Evolutionary conservation across 2,329 filamentous ascomycete species (phyloP), one percentile per base, ranked within the genome.

Genomic region (Colletotrichum incanum): DNA sequence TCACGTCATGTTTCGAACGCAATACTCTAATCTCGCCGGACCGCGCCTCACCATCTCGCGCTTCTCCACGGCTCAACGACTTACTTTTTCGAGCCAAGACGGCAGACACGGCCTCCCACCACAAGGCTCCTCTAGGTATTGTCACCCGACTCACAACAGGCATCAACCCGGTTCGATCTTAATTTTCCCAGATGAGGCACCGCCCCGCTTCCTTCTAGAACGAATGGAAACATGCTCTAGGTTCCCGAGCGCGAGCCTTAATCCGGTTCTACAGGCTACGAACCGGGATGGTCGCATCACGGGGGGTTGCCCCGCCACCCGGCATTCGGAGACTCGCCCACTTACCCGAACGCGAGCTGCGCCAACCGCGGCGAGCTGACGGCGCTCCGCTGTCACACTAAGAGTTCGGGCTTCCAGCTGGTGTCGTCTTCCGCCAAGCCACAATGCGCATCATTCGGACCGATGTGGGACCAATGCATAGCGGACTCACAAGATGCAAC

Each of bases 271-370:
- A n/a, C 11, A 23, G 26, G 23, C 9, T 23, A 23, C 20, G 14
- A 16, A 45, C 68, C 62, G 45, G 65, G 43, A 58, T 71, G 49
- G 34, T 70, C 62, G 47, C 54, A 45, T 50, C 26, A 28, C 56
- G 20, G 37, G 39, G 5, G 14, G 9, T 23, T 23, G 58, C 60
- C 47, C 26, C 56, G 65, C 59, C 60, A 69, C 41, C 31, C 37
- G 45, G 63, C 28, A 54, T 23, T 39, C 68, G 56, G 65, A 62
- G n/a, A 55, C 18, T 49, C 52, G n/a, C 59, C 65, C 65, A 72
- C 65, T 64, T 64, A 39, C 52, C 59, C 65, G 65, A 69, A 26
- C 59, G 43, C 43, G 59, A 47, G 31, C 43, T n/a, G 23, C 56
- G 26, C 26, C 58, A 26, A 45, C 20, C 41, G 26, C 20, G 26